Conservation (phyloP, 768 basidiomycete genomes). For the Boletus speciosus region DNA sequence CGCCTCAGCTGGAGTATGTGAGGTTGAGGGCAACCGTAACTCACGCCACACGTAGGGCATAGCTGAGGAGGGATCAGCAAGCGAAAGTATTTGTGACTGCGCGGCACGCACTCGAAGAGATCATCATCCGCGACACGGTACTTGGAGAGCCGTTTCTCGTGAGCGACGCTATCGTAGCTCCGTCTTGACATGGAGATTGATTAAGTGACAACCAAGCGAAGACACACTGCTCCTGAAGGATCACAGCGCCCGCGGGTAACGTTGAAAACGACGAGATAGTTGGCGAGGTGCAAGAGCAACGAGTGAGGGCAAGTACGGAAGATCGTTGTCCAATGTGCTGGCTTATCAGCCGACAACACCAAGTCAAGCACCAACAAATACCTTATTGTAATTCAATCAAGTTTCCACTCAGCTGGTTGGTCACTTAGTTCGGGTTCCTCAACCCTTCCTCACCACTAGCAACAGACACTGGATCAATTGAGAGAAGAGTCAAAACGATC, state of each 20-base stretch:
- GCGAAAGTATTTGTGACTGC: background rate
- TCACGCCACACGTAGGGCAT: slow-evolving; percentile 82
- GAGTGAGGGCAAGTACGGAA: slow-evolving; percentile 23
- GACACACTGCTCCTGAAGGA: slow-evolving; percentile 3
- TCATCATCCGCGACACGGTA: slow-evolving; percentile 82
- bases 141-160: slow-evolving; percentile 70
- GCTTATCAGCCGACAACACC: background rate
- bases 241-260: background rate
- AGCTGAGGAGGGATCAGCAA: slow-evolving; percentile 43
- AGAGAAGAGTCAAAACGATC: background rate
- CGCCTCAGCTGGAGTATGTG: slow-evolving; percentile 6
- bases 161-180: slow-evolving; percentile 69
- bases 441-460: background rate
- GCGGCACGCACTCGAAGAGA: slow-evolving; percentile 67
- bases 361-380: slow-evolving; percentile 26
- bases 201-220: slow-evolving; percentile 7
- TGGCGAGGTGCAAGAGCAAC: background rate
- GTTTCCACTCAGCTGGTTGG: no score
- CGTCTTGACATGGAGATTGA: slow-evolving; percentile 56
- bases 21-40: slow-evolving; percentile 28
- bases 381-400: background rate
- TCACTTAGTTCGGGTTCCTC: no score
- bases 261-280: background rate
- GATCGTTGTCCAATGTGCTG: slow-evolving; percentile 31
- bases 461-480: background rate